Evolutionary conservation across 345 rosid species (phyloP), one percentile per base, ranked within the genome.

Genomic region (Citrus hindsii): DNA sequence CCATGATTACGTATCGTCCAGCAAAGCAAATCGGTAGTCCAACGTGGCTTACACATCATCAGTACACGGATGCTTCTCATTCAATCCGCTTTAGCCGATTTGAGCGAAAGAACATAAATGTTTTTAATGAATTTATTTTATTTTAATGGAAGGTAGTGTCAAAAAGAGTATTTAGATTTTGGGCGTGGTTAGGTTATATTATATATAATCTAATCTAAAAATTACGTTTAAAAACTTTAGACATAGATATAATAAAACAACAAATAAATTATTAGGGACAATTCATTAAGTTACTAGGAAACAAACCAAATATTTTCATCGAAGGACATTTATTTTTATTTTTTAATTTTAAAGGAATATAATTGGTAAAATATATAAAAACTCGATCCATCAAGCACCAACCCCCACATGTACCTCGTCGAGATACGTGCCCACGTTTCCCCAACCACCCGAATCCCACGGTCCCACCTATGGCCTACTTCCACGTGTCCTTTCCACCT

Each of bases 361-460:
- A 62, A 53, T 53, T 53, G 7, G 21, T 18, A 53, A 53, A 53
- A 53, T 53, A 53, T 53, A 16, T 53, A 53, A 19, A 16, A 53
- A 18, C 58, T 53, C 58, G 58, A 0, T 38, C 58, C 67, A 38
- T 61, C 24, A 48, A 77, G 58, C 18, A 3, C 18, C 18, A 46
- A 65, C 79, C 21, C 66, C 40, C 84, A 78, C 88, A 72, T 73
- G 85, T 62, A 69, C 63, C 69, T 46, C 71, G 85, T 80, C 82
- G 75, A 71, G 55, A 16, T 60, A 37, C 21, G 79, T 66, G 76
- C 61, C 77, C 75, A 51, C 46, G 71, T 79, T 58, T 38, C 71
- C 68, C 79, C 61, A 63, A 38, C 60, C 75, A 42, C 69, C 21
- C 42, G 0, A 30, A 51, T 38, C 33, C n/a, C 9, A 51, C 19